Base-by-base conservation (phyloP, 805 yeast genomes). In the Myxozyma melibiosi region DNA sequence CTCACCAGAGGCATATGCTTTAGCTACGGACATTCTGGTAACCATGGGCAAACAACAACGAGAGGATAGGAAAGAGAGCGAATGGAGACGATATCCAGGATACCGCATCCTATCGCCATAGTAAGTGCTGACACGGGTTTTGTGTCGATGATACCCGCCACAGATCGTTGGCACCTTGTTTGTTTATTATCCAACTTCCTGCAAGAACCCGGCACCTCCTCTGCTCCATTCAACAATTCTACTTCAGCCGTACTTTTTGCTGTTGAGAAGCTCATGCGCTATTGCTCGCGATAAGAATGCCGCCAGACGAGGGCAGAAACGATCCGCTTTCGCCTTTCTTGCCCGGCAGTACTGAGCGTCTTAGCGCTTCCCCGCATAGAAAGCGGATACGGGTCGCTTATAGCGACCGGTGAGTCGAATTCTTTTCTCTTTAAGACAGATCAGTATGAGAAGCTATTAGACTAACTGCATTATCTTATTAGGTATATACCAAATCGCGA, bases 401-500 rank as follows among this genome's bases (percentile, higher is more conserved):
- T 33, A 31, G 58, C 25, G 62, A 58, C 30, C 38, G 62, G 62
- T 58, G 38, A 2, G 47, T 16, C 9, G 18, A 22, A 2, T 14
- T 9, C 14, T 35, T 48, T 11, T 13, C 4, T 6, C 14, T 37
- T 16, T 24, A 4, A 18, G 27, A 24, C 2, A 16, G 24, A 4
- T 2, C 20, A 27, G 27, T 1, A 13, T 20, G 24, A n/a, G 27
- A 14, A 4, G 40, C 24, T 11, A 16, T 4, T 14, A 14, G 18
- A 18, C 1, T 39, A 27, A 2, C 16, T 20, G 39, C 35, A 13
- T 18, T 2, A 5, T 24, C 9, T 6, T 13, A 22, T 16, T 38
- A 61, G 99, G 91, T 71, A 76, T 70, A 88, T 94, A 27, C 99
- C 99, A 4, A 84, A 82, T 58, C 74, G 99, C 47, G 84, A 88